Evolutionary conservation across 352 stramenopile genomes (phyloP), one percentile per base, ranked within the genome.

Genomic region (Thraustotheca clavata): DNA sequence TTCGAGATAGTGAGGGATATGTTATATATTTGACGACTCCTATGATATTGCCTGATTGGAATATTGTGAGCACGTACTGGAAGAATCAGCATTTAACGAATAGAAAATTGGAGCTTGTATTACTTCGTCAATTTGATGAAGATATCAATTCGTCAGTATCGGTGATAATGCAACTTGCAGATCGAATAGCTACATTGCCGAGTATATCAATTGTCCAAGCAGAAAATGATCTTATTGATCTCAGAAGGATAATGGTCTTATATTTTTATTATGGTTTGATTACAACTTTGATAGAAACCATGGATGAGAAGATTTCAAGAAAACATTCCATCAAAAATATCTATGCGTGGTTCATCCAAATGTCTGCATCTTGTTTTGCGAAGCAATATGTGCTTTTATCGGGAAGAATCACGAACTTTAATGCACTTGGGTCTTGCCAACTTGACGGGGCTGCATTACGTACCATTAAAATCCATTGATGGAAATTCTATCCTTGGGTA

Each of bases 81-180:
- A 52, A 38, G 26, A 6, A 49, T 26, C n/a, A 59, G 8, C 50
- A 34, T 24, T 36, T 34, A 9, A n/a, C 46, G 46, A 14, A 41
- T n/a, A n/a, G 34, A 5, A 39, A 41, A 6, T 49, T 76, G n/a
- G 40, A 83, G 62, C 74, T 80, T 27, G 43, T 80, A 14, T 26
- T 80, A 31, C 67, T 80, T n/a, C 66, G 75, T 2, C 69, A 71
- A 16, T 72, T 79, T 2, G 72, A 76, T 29, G 74, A 80, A 59
- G 29, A 76, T 69, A 52, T 70, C 79, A 31, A 50, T 76, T 16
- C 38, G 39, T 48, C 49, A 76, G 22, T 46, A 70, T 18, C 68
- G 59, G 59, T 41, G 4, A 62, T 78, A 14, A 74, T 79, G 35
- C 43, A 22, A 20, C 63, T 69, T 24, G 49, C 38, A 6, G 69